Base-by-base conservation (phyloP, 192 early-diverging fungal genomes). In the Endogone sp. region DNA sequence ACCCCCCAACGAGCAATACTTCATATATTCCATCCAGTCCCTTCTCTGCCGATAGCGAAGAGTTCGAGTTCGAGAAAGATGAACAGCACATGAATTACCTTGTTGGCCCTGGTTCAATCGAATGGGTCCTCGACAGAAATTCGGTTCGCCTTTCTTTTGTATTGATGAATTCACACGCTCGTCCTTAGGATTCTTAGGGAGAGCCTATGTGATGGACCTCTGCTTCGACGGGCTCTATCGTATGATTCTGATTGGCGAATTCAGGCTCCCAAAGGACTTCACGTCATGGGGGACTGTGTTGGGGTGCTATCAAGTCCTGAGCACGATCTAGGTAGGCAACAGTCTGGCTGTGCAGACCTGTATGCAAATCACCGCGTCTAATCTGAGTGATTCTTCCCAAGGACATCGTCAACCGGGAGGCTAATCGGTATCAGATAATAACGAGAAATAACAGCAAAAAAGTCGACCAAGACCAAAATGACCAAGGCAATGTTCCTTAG, bases 231-330 rank as follows among this genome's bases (percentile, higher is more conserved):
- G 67, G 49, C 22, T 68, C 30, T 68, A 68, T 30, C 67, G 57
- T 22, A 68, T 68, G 67, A 58, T 60, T 44, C 25, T 68, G 57
- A 10, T 68, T 28, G 67, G 67, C 24, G 67, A 68, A 60, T 68
- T 68, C 49, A 58, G 21, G 49, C 44, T 68, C 28, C 67, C 57
- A 16, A 29, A 60, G 30, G 67, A 60, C 24, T 10, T 21, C 24
- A 31, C 67, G 13, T 44, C 67, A 0, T 68, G 67, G 67, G 57
- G 57, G 2, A 60, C 67, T 24, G 23, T 68, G 22, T 44, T 68
- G 55, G 25, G 26, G 2, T 68, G 67, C 26, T 68, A 44, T 68
- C 67, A 58, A 30, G 28, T 68, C 11, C 13, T 68, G 57, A 44
- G 13, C 67, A 68, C 67, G 61, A 68, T 68, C 6, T 26, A 31